Conservation (phyloP, 208 protist genomes). For the Endotrypanum monterogeii region DNA sequence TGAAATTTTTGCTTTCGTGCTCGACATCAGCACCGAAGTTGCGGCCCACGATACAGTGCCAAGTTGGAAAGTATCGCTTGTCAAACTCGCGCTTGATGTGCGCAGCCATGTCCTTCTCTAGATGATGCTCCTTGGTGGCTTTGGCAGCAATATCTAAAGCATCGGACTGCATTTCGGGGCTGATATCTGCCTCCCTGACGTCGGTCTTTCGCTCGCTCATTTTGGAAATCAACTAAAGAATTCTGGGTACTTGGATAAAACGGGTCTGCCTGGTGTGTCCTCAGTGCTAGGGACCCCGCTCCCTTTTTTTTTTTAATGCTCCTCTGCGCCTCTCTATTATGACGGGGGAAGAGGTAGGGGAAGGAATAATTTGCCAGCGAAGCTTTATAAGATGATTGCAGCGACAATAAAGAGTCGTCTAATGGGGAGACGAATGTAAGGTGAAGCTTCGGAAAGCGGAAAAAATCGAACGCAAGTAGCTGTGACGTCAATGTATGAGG, state of each 20-base stretch:
- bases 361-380: too few relatives aligned
- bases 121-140: conserved; percentile 98
- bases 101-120: conserved; percentile 99
- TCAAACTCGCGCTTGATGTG: conserved; percentile 99
- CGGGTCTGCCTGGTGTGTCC: too few relatives aligned
- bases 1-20: conserved; percentile 99
- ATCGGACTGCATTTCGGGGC: conserved; percentile 97
- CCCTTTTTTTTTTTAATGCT: too few relatives aligned
- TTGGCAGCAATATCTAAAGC: conserved; percentile 97
- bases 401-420: too few relatives aligned
- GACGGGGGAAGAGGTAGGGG: neutral
- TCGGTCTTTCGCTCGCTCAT: conserved; percentile 90
- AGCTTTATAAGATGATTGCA: too few relatives aligned
- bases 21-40: conserved; percentile 99
- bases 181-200: conserved; percentile 95
- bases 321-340: too few relatives aligned
- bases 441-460: neutral
- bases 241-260: too few relatives aligned
- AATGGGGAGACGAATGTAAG: neutral
- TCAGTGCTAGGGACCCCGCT: too few relatives aligned
- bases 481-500: neutral
- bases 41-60: conserved; percentile 99
- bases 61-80: conserved; percentile 98
- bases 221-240: neutral
- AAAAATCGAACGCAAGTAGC: neutral